A percentile compares a stretch with the other conserved stretches of the same genome.
phyloP scores from a whole-genome alignment of 2,329 filamentous ascomycete genomes.

The Aspergillus fumigatus region DNA sequence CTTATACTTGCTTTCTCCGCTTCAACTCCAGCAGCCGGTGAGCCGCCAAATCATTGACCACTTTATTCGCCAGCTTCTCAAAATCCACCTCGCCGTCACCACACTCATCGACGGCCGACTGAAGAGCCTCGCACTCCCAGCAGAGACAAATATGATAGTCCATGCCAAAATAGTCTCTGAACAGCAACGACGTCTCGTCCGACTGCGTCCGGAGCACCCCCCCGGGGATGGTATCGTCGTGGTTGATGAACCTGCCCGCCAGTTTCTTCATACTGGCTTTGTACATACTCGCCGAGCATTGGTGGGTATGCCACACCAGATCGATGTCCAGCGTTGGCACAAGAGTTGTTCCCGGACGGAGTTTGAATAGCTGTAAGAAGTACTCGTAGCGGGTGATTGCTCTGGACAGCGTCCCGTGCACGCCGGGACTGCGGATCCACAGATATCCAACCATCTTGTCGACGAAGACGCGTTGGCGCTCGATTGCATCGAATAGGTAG shows the following conservation, averaged over 20 bases:
- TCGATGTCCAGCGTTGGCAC: slow-evolving; percentile 34
- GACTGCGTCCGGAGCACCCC: slow-evolving; percentile 56
- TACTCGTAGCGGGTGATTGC: slow-evolving; percentile 50
- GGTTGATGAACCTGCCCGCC: slow-evolving; percentile 58
- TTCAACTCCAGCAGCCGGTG: background rate
- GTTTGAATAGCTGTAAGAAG: slow-evolving; percentile 39
- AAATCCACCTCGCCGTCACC: background rate
- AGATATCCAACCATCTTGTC: slow-evolving; percentile 69
- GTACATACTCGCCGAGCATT: slow-evolving; percentile 21
- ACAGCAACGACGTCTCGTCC: slow-evolving; percentile 30
- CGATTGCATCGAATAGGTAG: slow-evolving; percentile 33
- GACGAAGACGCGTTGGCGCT: slow-evolving; percentile 40
- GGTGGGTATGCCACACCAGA: slow-evolving; percentile 34
- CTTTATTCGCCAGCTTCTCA: background rate
- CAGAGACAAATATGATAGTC: slow-evolving; percentile 67
- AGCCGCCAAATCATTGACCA: background rate
- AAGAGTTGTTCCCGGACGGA: slow-evolving; percentile 28
- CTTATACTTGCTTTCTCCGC: background rate
- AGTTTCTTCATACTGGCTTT: slow-evolving; percentile 39
- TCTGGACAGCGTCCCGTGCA: slow-evolving; percentile 58
- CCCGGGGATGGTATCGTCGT: slow-evolving; percentile 74
- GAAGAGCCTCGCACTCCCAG: slow-evolving; percentile 72
- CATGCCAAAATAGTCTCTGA: slow-evolving; percentile 49
- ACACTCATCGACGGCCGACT: background rate
- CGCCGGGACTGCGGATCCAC: slow-evolving; percentile 70